Percentiles rank a stretch among this genome's conserved stretches.
These are phyloP conservation scores for Guyanaporus albipodus DNA, from an alignment of 768 basidiomycete species.

Conservation along the genomic window DNA sequence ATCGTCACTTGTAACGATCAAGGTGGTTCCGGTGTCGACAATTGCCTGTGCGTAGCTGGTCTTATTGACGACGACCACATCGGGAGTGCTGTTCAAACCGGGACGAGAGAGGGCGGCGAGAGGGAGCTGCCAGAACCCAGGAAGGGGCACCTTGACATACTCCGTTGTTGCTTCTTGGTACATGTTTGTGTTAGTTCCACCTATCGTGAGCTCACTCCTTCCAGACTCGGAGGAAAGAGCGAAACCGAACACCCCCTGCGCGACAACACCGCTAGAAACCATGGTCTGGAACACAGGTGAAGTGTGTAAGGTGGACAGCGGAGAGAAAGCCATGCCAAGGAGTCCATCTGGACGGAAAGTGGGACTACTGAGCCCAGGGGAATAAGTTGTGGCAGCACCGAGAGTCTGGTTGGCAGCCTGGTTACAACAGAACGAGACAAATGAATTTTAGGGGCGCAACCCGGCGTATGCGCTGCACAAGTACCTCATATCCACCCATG, in stretches of 20 bases:
- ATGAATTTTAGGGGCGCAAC: slow-evolving; percentile 1
- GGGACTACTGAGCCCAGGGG: slow-evolving; percentile 23
- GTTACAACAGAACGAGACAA: not conserved
- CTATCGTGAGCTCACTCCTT: slow-evolving; percentile 52
- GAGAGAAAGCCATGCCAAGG: slow-evolving; percentile 40
- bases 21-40: slow-evolving; percentile 33
- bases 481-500: slow-evolving; percentile 35
- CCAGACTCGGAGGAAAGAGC: slow-evolving; percentile 38
- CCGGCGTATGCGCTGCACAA: slow-evolving; percentile 14
- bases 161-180: slow-evolving; percentile 44
- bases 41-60: slow-evolving; percentile 27
- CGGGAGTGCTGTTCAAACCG: slow-evolving; percentile 14
- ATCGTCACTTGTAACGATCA: slow-evolving; percentile 25
- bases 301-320: slow-evolving; percentile 34
- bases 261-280: slow-evolving; percentile 31
- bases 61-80: slow-evolving; percentile 24
- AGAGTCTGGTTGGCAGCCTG: slow-evolving; percentile 40
- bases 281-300: slow-evolving; percentile 46
- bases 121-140: slow-evolving; percentile 38
- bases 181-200: slow-evolving; percentile 44
- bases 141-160: slow-evolving; percentile 29
- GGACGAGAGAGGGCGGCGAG: slow-evolving; percentile 28
- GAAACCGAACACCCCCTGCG: slow-evolving; percentile 44
- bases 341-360: slow-evolving; percentile 38
- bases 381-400: slow-evolving; percentile 41